These are phyloP conservation scores for Neofusicoccum sp. DNA, from an alignment of 2,329 filamentous ascomycete species.

Conservation along the genomic window DNA sequence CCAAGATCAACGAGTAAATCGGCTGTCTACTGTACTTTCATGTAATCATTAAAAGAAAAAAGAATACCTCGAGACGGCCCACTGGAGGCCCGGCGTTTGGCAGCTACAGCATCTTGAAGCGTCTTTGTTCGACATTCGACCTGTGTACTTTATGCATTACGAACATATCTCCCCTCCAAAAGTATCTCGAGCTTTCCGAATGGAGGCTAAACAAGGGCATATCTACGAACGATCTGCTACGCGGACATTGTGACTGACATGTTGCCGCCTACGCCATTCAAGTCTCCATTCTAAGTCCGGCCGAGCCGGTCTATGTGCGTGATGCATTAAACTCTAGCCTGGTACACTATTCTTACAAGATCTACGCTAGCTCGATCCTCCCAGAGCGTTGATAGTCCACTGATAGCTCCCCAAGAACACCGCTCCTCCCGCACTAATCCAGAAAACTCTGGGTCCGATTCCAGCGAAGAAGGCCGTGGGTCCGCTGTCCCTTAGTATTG, in stretches of 20 bases:
- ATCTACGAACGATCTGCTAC: not conserved
- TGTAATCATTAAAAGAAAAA: slow-evolving; percentile 20
- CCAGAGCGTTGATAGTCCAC: slow-evolving; percentile 77
- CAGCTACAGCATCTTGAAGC: slow-evolving; percentile 20
- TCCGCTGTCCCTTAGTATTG: slow-evolving; percentile 67
- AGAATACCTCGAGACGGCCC: slow-evolving; percentile 17
- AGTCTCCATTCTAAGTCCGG: not conserved
- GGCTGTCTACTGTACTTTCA: slow-evolving; percentile 18
- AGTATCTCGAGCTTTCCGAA: not conserved
- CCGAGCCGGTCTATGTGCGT: not conserved
- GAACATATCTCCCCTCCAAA: slow-evolving; percentile 20
- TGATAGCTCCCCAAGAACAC: slow-evolving; percentile 95
- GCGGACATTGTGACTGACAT: not conserved
- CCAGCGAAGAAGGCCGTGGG: slow-evolving; percentile 72
- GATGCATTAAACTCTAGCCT: no score
- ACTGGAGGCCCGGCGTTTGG: slow-evolving; percentile 22
- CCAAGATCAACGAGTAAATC: slow-evolving; percentile 96
- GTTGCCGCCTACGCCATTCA: not conserved
- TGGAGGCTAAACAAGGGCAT: not conserved
- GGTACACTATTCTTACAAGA: not conserved
- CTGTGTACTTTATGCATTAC: slow-evolving; percentile 16
- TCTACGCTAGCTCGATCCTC: slow-evolving; percentile 37
- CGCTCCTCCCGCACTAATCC: slow-evolving; percentile 93
- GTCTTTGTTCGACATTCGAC: slow-evolving; percentile 6
- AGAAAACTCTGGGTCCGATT: slow-evolving; percentile 80